Percentiles rank a stretch among this genome's conserved stretches.
phyloP scores from a whole-genome alignment of 1,284 basidiomycete species.

The Pholiota adiposa region DNA sequence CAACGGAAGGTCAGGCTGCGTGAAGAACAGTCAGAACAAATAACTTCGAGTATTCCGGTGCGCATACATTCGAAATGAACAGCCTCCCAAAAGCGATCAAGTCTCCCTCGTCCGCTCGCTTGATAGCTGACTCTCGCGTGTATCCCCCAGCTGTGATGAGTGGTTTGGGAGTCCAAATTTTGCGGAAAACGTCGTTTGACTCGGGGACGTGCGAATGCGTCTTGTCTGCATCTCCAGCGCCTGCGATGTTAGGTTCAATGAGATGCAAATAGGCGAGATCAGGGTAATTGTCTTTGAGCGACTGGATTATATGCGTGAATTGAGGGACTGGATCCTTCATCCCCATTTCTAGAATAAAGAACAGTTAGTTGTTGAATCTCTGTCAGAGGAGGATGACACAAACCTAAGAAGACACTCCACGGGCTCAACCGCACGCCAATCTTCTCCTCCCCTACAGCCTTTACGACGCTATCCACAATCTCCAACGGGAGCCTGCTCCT shows the following conservation, averaged over 20 bases:
- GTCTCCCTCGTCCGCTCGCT: constrained; percentile 31
- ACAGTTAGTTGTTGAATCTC: not conserved
- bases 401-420: constrained; percentile 5
- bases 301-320: constrained; percentile 41
- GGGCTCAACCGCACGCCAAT: constrained; percentile 52
- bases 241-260: constrained; percentile 35
- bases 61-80: constrained; percentile 47
- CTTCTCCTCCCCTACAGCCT: constrained; percentile 34
- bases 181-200: constrained; percentile 31
- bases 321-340: constrained; percentile 48
- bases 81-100: constrained; percentile 49
- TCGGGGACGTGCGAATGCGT: not conserved
- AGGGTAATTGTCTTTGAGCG: constrained; percentile 37
- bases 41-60: not conserved
- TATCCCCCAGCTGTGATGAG: constrained; percentile 43
- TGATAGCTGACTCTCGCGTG: constrained; percentile 23
- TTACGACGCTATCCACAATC: constrained; percentile 46
- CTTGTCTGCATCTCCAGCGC: constrained; percentile 13
- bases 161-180: constrained; percentile 30
- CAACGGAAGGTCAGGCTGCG: constrained; percentile 18
- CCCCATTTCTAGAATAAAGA: constrained; percentile 30
- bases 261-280: constrained; percentile 58
- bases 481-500: constrained; percentile 50
- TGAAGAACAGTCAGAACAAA: not conserved
- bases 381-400: not conserved